phyloP scores from a whole-genome alignment of 2,329 filamentous ascomycete species.

The Fusarium xylarioides region DNA sequence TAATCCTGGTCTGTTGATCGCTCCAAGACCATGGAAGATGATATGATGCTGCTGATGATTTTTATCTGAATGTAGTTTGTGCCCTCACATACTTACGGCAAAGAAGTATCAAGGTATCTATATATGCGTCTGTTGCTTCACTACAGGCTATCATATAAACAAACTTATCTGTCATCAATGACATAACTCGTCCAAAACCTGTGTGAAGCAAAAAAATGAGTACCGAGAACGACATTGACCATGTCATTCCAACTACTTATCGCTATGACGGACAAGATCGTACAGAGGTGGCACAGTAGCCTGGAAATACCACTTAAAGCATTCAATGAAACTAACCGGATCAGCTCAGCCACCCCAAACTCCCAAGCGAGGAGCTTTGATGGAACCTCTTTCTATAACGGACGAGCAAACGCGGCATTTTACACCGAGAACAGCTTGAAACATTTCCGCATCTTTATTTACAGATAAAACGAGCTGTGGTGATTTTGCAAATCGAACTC shows the following conservation, averaged over 20 bases:
- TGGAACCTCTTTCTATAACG: background rate
- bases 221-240: no score
- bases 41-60: background rate
- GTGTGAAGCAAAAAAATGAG: background rate
- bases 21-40: background rate
- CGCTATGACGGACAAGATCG: background rate
- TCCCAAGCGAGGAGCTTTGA: no score
- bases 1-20: background rate
- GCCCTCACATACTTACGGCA: background rate
- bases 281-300: no score
- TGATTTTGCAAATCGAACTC: no score
- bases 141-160: rapidly evolving
- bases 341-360: no score
- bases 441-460: rapidly evolving
- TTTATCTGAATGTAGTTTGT: no score
- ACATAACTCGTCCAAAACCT: background rate
- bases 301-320: no score
- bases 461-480: background rate
- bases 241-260: background rate
- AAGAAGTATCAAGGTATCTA: background rate
- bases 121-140: no score
- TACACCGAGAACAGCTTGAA: rapidly evolving
- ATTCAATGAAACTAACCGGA: no score
- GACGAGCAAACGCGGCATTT: background rate
- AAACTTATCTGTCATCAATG: background rate